Base-by-base conservation (phyloP, 805 yeast genomes). In the Starmerella potacharoeniae region DNA sequence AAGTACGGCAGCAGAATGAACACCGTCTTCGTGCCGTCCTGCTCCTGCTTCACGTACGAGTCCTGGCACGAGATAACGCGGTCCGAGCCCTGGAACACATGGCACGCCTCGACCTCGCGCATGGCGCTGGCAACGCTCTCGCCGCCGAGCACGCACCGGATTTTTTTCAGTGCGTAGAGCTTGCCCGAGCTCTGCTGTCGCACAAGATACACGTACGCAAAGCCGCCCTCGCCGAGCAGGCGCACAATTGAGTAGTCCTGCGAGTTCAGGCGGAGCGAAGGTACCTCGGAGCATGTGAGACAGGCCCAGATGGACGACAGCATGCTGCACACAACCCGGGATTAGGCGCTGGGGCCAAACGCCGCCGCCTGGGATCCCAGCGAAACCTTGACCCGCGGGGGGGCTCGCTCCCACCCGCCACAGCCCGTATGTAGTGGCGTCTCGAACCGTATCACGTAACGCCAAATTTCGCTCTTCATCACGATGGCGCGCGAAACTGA, bases 221-320 rank as follows among this genome's bases (percentile, higher is more conserved):
- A 85, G 13, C 93, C 95, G 2, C 95, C 95, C 71, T 89, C 97
- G 9, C 95, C 96, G 6, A 90, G 72, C n/a, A 90, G 74, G 56
- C 80, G 76, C 53, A 81, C 70, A 16, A 90, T 83, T 62, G 73
- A 75, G 71, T 83, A 86, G 49, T 73, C 72, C 39, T 78, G 74
- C 54, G 79, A 78, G 66, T 85, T 84, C 59, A 90, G 78, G 1
- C 73, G 64, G 10, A 89, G 70, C 8, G 75, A 75, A 0, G 93
- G 90, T 14, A 78, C 56, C 49, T 67, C 68, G 54, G 70, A 69
- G 55, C 76, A 73, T 9, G 71, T 58, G 49, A 71, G 45, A 55
- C 75, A 72, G 16, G 73, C 63, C 52, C 68, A 55, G 11, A 55
- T 17, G 31, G 17, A 41, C 10, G 55, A 30, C 17, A 48, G 55